A percentile compares a stretch with the other conserved stretches of the same genome.
Conservation (phyloP, 2,329 filamentous ascomycete species). For the Arthroderma sp. region DNA sequence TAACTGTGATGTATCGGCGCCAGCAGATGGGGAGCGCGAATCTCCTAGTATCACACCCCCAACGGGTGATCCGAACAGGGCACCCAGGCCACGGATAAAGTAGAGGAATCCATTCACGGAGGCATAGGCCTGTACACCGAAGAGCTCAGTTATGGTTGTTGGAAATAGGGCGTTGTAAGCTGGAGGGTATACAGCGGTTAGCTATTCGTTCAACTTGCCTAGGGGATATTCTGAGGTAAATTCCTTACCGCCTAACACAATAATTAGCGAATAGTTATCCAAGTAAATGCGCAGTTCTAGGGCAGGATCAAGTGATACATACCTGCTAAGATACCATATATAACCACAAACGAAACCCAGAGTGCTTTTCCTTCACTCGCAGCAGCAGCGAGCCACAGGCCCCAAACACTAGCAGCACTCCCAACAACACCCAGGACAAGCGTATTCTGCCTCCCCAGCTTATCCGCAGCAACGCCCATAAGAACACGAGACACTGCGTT, state of each 20-base stretch:
- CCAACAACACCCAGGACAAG: constrained; percentile 22
- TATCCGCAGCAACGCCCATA: constrained; percentile 27
- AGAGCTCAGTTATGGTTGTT: constrained; percentile 26
- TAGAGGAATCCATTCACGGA: constrained; percentile 29
- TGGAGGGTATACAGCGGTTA: not conserved
- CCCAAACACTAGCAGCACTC: constrained; percentile 17
- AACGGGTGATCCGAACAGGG: constrained; percentile 26
- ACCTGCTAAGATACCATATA: constrained; percentile 10
- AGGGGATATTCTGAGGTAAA: not conserved
- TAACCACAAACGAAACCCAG: constrained; percentile 8
- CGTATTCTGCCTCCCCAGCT: constrained; percentile 27
- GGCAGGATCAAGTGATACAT: not conserved
- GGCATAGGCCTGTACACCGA: constrained; percentile 27
- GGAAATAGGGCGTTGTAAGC: constrained; percentile 23
- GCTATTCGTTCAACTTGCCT: not conserved
- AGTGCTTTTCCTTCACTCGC: constrained; percentile 3
- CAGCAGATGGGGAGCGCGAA: constrained; percentile 2
- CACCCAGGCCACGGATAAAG: constrained; percentile 26
- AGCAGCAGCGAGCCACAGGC: constrained; percentile 15
- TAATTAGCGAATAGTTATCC: not conserved
- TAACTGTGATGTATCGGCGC: constrained; percentile 3
- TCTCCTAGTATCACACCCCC: constrained; percentile 14
- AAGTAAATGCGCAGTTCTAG: not conserved
- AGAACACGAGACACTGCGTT: constrained; percentile 27
- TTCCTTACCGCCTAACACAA: constrained; percentile 1